Percentiles rank a stretch among this genome's conserved stretches.
These are phyloP conservation scores for Debaryomycetaceae sp. DNA, from an alignment of 1,139 yeast species.

Conservation along the genomic window DNA sequence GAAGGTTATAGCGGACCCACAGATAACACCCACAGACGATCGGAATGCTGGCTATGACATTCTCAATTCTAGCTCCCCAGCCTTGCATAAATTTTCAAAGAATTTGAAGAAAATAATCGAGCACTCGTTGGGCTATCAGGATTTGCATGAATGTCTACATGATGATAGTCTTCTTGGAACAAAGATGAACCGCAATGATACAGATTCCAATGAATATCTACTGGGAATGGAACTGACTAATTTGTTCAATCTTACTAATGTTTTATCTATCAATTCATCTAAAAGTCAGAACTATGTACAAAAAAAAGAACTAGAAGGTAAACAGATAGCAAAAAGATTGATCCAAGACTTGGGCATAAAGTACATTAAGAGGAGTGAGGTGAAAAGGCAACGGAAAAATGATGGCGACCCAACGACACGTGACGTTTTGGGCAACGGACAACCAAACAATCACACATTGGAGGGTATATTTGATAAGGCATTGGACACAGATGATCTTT, in stretches of 20 bases:
- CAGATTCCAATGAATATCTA: conserved; percentile 3
- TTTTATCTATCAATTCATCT: conserved; percentile 18
- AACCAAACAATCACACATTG: conserved; percentile 22
- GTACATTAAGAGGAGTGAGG: conserved; percentile 14
- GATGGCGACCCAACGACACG: conserved; percentile 3
- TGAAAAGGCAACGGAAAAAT: conserved; percentile 14
- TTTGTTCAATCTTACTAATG: conserved; percentile 29
- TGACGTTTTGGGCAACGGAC: conserved; percentile 5
- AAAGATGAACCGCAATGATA: conserved; percentile 17
- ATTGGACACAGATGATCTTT: conserved; percentile 32
- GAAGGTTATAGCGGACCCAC: not conserved
- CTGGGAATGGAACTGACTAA: conserved; percentile 15
- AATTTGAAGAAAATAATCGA: conserved; percentile 23
- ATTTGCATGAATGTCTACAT: conserved; percentile 18
- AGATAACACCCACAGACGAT: not conserved
- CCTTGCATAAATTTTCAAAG: conserved; percentile 23
- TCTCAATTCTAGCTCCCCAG: conserved; percentile 22
- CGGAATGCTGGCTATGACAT: not conserved
- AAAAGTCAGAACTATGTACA: conserved; percentile 16
- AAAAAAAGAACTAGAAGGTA: conserved; percentile 10
- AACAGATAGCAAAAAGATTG: conserved; percentile 15
- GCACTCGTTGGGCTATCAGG: conserved; percentile 22
- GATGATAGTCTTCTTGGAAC: conserved; percentile 26
- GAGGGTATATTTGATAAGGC: conserved; percentile 28
- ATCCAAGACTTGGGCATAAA: conserved; percentile 15